Percentiles rank a stretch among this genome's conserved stretches.
These are phyloP conservation scores for Heliophila coronopifolia DNA, from an alignment of 441 rosid species.

Conservation along the genomic window DNA sequence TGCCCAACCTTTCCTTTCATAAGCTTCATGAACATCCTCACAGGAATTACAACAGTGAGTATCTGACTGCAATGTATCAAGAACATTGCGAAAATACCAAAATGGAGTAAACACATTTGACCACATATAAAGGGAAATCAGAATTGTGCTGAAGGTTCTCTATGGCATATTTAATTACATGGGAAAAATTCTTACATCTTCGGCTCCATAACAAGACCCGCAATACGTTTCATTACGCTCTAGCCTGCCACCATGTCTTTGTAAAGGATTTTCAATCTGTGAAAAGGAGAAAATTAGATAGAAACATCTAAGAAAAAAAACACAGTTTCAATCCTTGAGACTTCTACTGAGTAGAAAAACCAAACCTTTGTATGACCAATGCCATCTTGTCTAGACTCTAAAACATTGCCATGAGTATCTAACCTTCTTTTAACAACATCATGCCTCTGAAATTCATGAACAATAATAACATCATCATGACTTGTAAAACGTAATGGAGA, in stretches of 20 bases:
- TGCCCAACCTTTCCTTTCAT: conserved; percentile 94
- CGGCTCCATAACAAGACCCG: conserved; percentile 96
- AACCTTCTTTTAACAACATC: conserved; percentile 48
- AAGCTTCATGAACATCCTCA: conserved; percentile 96
- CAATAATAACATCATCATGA: not conserved
- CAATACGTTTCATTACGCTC: conserved; percentile 92
- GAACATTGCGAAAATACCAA: no score
- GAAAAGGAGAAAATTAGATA: not conserved
- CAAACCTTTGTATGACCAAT: conserved; percentile 55
- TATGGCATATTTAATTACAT: no score
- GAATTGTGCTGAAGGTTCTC: not conserved
- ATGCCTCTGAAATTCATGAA: conserved; percentile 35
- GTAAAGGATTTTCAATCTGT: conserved; percentile 88
- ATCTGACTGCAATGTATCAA: no score
- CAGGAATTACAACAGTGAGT: conserved; percentile 86
- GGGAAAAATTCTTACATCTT: no score
- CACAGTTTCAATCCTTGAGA: not conserved
- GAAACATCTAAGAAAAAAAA: no score
- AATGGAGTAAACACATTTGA: not conserved
- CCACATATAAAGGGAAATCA: not conserved
- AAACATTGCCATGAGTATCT: conserved; percentile 42
- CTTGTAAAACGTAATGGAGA: not conserved
- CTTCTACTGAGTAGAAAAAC: conserved; percentile 11
- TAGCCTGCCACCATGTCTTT: conserved; percentile 96
- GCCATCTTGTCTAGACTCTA: conserved; percentile 42